phyloP scores from a whole-genome alignment of 495 filamentous ascomycete genomes.

The Penicillium argentinense region DNA sequence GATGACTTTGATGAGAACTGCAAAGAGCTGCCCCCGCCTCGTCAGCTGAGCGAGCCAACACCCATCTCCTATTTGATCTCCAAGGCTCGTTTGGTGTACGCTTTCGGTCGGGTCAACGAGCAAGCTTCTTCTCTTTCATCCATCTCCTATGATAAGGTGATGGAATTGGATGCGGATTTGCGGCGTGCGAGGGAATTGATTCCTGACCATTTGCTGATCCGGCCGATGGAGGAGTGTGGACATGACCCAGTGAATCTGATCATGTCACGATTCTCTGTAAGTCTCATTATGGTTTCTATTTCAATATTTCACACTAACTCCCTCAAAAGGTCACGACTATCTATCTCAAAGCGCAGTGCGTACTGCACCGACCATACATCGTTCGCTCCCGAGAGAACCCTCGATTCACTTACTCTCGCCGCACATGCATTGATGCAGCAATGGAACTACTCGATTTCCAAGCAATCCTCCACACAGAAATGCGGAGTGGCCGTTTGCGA shows the following conservation, averaged over 20 bases:
- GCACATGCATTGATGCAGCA: constrained; percentile 83
- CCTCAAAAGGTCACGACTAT: constrained; percentile 65
- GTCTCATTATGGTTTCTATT: not conserved
- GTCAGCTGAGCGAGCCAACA: constrained; percentile 75
- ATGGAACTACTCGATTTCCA: constrained; percentile 78
- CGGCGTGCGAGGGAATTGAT: constrained; percentile 68
- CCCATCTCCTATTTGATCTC: constrained; percentile 85
- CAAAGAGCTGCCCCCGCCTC: constrained; percentile 70
- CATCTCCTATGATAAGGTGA: constrained; percentile 77
- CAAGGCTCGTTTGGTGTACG: constrained; percentile 65
- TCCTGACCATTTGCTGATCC: constrained; percentile 75
- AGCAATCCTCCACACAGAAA: constrained; percentile 71
- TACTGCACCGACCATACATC: constrained; percentile 87
- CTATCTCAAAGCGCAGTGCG: constrained; percentile 84
- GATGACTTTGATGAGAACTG: constrained; percentile 86
- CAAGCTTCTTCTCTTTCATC: constrained; percentile 43
- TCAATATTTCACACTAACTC: constrained; percentile 12
- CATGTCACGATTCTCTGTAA: constrained; percentile 74
- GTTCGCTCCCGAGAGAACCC: constrained; percentile 73
- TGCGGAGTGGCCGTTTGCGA: constrained; percentile 68
- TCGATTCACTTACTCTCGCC: constrained; percentile 78
- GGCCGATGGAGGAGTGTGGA: constrained; percentile 72
- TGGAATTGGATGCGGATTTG: constrained; percentile 76
- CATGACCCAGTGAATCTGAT: constrained; percentile 77
- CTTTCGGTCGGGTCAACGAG: constrained; percentile 62